Base-by-base conservation (phyloP, 352 stramenopile species). In the Phytophthora aleatoria region DNA sequence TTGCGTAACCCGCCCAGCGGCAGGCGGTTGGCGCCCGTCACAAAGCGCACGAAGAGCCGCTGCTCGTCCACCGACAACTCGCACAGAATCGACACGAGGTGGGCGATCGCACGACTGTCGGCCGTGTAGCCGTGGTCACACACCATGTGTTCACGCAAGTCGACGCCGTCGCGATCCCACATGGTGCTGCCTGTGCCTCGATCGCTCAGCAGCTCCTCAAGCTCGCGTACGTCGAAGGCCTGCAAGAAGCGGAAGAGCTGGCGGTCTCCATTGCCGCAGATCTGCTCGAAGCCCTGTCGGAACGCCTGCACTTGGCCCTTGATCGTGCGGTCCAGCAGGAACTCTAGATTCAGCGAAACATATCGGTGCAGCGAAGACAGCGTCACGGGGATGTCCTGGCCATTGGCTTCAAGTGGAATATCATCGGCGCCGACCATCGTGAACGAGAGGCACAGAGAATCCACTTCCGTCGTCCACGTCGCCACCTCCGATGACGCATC, bases 21-120 rank as follows among this genome's bases (percentile, higher is more conserved):
- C 60, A 97, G 65, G 3, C 90, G 87, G 50, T 92, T 90, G 9
- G 89, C 88, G 27, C 90, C 90, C 36, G 89, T 96, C n/a, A 97
- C 83, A 67, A 97, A 97, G 39, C 83, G 81, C 55, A 97, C 83
- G 77, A 97, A 97, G 24, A 88, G 75, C 5, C 83, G 78, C 62
- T 94, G 86, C 39, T 96, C 83, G 3, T 78, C 79, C 26, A 83
- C 38, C 27, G 82, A 58, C 44, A 97, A 42, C 52, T 87, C 83
- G 43, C 80, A 85, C 49, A 97, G 64, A 27, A 96, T 83, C n/a
- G 87, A 66, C 26, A 95, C 71, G 13, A 97, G 75, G 64, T 89
- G 69, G 24, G 62, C 64, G 50, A 97, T 94, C 39, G 87, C 76
- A 47, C 71, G 73, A 67, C 83, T 91, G 35, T 79, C 64, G 0